Conservation (phyloP, 306 rosid species). For the Gleditsia sinensis region DNA sequence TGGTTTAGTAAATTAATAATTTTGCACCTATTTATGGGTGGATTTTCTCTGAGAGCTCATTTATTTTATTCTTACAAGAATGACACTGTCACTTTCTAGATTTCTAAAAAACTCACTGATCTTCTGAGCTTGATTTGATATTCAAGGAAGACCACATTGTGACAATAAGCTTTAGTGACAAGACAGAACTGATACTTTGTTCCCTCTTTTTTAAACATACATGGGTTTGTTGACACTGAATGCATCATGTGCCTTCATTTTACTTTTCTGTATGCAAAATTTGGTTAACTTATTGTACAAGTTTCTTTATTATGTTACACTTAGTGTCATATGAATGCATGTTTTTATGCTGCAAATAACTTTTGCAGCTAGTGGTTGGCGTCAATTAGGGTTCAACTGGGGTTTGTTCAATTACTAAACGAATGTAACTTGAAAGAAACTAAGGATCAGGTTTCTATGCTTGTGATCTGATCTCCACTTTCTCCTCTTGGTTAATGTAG, state of each 20-base stretch:
- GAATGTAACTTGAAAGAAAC: neutral
- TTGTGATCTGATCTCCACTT: neutral
- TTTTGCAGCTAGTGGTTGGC: too few relatives aligned
- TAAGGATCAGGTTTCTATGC: neutral
- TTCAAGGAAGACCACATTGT: neutral
- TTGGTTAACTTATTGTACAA: neutral
- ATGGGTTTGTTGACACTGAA: neutral
- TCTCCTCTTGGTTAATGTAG: neutral
- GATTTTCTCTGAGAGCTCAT: neutral
- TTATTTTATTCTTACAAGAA: neutral
- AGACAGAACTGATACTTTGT: conserved; percentile 9
- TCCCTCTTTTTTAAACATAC: neutral
- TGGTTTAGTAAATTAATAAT: neutral
- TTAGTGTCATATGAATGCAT: neutral
- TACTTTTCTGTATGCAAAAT: neutral
- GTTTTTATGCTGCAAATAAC: too few relatives aligned
- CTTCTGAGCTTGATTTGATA: neutral
- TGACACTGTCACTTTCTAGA: neutral
- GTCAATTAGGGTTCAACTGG: neutral
- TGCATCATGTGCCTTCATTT: neutral
- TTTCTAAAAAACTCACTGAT: neutral
- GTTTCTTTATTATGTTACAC: neutral
- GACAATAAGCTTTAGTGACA: neutral
- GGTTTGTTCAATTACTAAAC: neutral
- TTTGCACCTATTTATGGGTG: neutral